Percentiles rank a stretch among this genome's conserved stretches.
Conservation (phyloP, 164 flowering plant species). For the Euptelea pleiosperma region DNA sequence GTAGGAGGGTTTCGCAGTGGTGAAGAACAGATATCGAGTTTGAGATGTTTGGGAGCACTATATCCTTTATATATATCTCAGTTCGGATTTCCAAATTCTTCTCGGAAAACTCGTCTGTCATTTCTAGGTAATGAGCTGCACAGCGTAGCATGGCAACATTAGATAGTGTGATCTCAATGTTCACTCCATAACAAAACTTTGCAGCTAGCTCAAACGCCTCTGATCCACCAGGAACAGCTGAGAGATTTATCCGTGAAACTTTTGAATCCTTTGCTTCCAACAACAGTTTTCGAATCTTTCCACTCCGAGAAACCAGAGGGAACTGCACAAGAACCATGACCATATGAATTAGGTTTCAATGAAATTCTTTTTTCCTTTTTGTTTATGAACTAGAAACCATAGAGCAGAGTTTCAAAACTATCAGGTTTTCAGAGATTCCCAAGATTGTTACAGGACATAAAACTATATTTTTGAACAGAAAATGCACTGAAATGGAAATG, state of each 20-base stretch:
- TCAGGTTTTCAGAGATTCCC: not conserved
- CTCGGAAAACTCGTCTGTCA: conserved; percentile 88
- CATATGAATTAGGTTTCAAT: not conserved
- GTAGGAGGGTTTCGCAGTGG: conserved; percentile 65
- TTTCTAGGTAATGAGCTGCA: conserved; percentile 71
- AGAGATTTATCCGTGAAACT: conserved; percentile 47
- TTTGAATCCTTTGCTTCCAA: conserved; percentile 74
- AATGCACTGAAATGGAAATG: not conserved
- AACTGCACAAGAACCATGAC: conserved; percentile 49
- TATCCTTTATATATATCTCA: conserved; percentile 65
- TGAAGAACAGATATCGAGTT: conserved; percentile 78
- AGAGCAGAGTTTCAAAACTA: not conserved
- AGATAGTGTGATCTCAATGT: conserved; percentile 62
- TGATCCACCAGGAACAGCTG: conserved; percentile 75
- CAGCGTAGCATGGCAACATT: conserved; percentile 80
- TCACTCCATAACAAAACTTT: conserved; percentile 88
- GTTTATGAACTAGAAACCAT: not conserved
- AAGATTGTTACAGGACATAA: not conserved
- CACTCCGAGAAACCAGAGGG: conserved; percentile 88
- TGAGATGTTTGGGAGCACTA: conserved; percentile 63
- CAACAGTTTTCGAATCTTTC: conserved; percentile 69
- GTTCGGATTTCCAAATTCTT: conserved; percentile 64
- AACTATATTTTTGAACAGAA: not conserved
- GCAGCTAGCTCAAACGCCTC: conserved; percentile 94
- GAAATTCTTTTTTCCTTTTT: not conserved